These are phyloP conservation scores for Nemania diffusa DNA, from an alignment of 2,329 filamentous ascomycete genomes.

Conservation along the genomic window DNA sequence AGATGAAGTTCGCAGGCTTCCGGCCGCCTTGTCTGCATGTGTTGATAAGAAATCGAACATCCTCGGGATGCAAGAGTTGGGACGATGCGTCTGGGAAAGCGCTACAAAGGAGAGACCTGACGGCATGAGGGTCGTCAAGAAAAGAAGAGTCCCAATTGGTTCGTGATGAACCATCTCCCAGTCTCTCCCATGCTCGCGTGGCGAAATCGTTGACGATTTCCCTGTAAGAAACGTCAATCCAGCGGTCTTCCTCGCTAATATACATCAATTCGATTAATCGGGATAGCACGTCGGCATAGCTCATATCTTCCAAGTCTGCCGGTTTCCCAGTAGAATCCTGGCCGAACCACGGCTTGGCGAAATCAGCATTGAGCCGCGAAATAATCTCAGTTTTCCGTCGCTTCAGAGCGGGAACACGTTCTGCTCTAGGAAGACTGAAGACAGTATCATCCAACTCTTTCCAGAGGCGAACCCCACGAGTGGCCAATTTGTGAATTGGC, in stretches of 20 bases:
- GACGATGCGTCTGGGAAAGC: conserved; percentile 85
- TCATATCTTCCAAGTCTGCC: conserved; percentile 95
- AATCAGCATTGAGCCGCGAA: conserved; percentile 93
- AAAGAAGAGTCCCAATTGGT: background rate
- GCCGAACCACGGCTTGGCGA: conserved; percentile 97
- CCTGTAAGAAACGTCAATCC: conserved; percentile 84
- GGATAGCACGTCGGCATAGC: conserved; percentile 85
- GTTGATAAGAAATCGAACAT: conserved; percentile 95
- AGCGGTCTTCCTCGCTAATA: conserved; percentile 87
- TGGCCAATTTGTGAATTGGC: conserved; percentile 98
- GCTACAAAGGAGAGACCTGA: background rate
- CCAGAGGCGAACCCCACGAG: conserved; percentile 95
- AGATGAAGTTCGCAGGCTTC: conserved; percentile 97
- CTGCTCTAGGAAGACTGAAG: conserved; percentile 94
- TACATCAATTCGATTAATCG: conserved; percentile 91
- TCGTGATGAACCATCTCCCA: background rate
- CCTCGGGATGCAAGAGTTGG: conserved; percentile 96
- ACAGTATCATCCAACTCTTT: conserved; percentile 99
- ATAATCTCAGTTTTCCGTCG: conserved; percentile 85
- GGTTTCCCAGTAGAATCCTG: conserved; percentile 81
- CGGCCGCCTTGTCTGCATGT: conserved; percentile 91
- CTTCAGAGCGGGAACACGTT: conserved; percentile 86
- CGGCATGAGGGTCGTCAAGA: background rate
- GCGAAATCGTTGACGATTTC: background rate
- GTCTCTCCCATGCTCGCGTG: conserved; percentile 3